phyloP scores from a whole-genome alignment of 1,284 basidiomycete species.

The Schizophyllum amplum region DNA sequence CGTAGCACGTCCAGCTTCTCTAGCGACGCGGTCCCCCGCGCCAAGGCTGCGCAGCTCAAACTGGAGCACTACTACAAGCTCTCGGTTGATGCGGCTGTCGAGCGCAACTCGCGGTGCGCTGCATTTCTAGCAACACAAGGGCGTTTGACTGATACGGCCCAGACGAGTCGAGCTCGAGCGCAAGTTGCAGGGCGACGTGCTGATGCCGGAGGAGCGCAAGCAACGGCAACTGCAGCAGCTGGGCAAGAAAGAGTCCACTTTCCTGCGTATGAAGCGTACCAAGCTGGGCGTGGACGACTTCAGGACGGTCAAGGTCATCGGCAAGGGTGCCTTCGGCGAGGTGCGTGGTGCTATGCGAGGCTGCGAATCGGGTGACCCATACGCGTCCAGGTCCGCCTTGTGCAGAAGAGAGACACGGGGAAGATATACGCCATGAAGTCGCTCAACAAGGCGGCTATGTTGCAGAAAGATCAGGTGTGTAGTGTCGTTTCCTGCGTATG shows the following conservation, averaged over 20 bases:
- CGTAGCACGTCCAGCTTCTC: constrained; percentile 64
- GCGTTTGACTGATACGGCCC: constrained; percentile 4
- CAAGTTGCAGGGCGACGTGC: constrained; percentile 55
- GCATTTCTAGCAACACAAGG: neutral
- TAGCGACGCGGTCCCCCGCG: constrained; percentile 69
- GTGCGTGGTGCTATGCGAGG: constrained; percentile 26
- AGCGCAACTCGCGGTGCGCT: constrained; percentile 75
- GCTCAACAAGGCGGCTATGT: constrained; percentile 96
- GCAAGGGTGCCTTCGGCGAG: constrained; percentile 93
- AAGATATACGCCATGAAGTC: constrained; percentile 99
- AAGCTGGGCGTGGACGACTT: constrained; percentile 86
- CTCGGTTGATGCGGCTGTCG: constrained; percentile 85
- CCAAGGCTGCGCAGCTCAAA: constrained; percentile 85
- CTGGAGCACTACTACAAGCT: constrained; percentile 90
- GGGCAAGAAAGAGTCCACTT: constrained; percentile 80
- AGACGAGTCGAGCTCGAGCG: constrained; percentile 85
- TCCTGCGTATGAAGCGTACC: constrained; percentile 65
- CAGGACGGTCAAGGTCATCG: constrained; percentile 90
- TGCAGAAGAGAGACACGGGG: constrained; percentile 95
- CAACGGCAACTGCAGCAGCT: constrained; percentile 73
- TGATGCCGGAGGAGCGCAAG: constrained; percentile 71
- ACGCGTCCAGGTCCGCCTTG: constrained; percentile 73
- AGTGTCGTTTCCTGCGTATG: constrained; percentile 1
- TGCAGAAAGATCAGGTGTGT: constrained; percentile 94
- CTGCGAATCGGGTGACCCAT: neutral